phyloP scores from a whole-genome alignment of 257 asterid species.

The Capsicum rhomboideum region DNA sequence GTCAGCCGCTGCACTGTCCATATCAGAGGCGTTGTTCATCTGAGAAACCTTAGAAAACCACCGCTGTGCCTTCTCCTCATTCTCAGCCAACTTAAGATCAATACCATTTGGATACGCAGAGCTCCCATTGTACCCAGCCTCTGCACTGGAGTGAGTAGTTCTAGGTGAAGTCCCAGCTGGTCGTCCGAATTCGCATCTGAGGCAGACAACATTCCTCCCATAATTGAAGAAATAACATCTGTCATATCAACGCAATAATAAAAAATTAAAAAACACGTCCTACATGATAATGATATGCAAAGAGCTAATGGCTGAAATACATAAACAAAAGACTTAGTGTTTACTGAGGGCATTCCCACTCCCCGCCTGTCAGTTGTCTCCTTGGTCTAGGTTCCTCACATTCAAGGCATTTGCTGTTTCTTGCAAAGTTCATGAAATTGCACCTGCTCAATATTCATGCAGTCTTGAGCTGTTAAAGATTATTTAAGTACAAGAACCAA shows the following conservation, averaged over 20 bases:
- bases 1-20: slow-evolving; percentile 14
- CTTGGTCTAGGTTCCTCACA: slow-evolving; percentile 81
- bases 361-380: slow-evolving; percentile 68
- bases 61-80: slow-evolving; percentile 26
- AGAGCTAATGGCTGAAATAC: not conserved
- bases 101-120: slow-evolving; percentile 7
- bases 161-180: slow-evolving; percentile 42
- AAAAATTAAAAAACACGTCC: not conserved
- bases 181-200: slow-evolving; percentile 67
- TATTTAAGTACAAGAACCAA: not conserved
- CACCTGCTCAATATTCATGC: slow-evolving; percentile 52
- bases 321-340: slow-evolving; percentile 13
- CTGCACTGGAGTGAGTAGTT: slow-evolving; percentile 19
- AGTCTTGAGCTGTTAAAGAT: not conserved
- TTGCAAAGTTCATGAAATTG: slow-evolving; percentile 90
- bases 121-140: slow-evolving; percentile 14
- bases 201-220: slow-evolving; percentile 69
- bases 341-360: slow-evolving; percentile 98
- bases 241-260: not conserved
- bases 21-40: slow-evolving; percentile 14
- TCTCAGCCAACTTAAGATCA: slow-evolving; percentile 19
- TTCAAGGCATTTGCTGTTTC: slow-evolving; percentile 77
- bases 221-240: slow-evolving; percentile 81
- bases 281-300: not conserved
- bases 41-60: slow-evolving; percentile 28